phyloP scores from a whole-genome alignment of 1,284 basidiomycete genomes.

The Kwoniella shivajii region DNA sequence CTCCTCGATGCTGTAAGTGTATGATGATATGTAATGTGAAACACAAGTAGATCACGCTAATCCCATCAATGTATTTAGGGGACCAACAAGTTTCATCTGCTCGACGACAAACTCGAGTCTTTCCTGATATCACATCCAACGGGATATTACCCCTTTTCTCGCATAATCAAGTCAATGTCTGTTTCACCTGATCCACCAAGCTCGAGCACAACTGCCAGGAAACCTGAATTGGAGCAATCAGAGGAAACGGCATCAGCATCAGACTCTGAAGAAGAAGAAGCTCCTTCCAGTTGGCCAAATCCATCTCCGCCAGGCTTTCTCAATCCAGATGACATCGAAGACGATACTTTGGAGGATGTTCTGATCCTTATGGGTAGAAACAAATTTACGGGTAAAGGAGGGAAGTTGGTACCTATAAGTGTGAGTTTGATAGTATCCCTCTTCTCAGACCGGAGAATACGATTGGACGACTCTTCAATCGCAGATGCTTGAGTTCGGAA shows the following conservation, averaged over 20 bases:
- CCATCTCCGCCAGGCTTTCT: slow-evolving; percentile 48
- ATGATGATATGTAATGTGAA: background rate
- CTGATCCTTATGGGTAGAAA: slow-evolving; percentile 28
- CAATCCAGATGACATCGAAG: slow-evolving; percentile 26
- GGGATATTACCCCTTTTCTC: slow-evolving; percentile 47
- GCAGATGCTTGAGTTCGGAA: slow-evolving; percentile 31
- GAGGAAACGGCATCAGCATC: slow-evolving; percentile 13
- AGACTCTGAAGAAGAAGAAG: slow-evolving; percentile 19
- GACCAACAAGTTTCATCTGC: slow-evolving; percentile 72
- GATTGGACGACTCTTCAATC: background rate
- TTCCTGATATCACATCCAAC: slow-evolving; percentile 62
- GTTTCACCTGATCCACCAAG: too few relatives aligned
- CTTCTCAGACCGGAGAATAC: background rate
- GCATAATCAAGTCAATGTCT: background rate
- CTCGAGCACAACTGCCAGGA: too few relatives aligned
- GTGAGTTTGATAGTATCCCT: slow-evolving; percentile 17
- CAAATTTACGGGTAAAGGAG: slow-evolving; percentile 4
- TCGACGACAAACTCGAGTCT: slow-evolving; percentile 65
- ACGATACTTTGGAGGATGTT: slow-evolving; percentile 27
- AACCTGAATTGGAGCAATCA: too few relatives aligned
- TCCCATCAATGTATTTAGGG: slow-evolving; percentile 57
- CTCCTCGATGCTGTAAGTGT: slow-evolving; percentile 78
- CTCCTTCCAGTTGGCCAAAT: slow-evolving; percentile 17
- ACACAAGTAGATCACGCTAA: background rate
- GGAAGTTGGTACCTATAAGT: slow-evolving; percentile 19